Evolutionary conservation across 176 grass and related monocot genomes (phyloP), one percentile per base, ranked within the genome.

Genomic region (Cenchrus purpureus): DNA sequence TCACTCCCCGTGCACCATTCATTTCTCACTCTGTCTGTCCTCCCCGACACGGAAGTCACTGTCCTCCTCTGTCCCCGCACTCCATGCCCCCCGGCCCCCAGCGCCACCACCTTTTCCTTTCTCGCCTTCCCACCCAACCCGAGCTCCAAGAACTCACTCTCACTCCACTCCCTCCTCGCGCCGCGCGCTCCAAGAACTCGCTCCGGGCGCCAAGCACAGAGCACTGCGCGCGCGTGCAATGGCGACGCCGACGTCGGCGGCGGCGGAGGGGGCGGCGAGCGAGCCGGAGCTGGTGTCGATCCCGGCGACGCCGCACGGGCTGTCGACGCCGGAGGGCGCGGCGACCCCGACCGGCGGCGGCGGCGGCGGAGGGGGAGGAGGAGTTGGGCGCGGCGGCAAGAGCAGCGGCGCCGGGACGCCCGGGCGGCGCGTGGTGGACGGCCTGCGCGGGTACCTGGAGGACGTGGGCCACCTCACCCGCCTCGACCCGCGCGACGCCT

Each of bases 391-490:
- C 48, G 50, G 40, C 3, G 61, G 89, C 76, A 60, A 83, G 60
- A 85, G 32, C 37, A 12, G 10, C 10, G 89, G 22, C 37, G 72
- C 79, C 57, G 95, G 90, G 12, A 94, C 93, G 62, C 96, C 96
- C n/a, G 86, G 87, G 80, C 91, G 92, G 55, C 82, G 96, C 29
- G 87, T 98, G 65, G 86, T 91, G 82, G 93, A 93, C 12, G 94
- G 88, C 10, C 96, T 98, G 84, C 86, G 94, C 17, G 93, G 89
- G 1, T 98, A 98, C 93, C 92, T 98, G 19, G 96, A 98, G 88
- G 96, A 98, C 74, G 96, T 98, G 45, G 96, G 96, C 28, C 96
- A 98, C 90, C 91, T 98, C 16, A 95, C 96, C 11, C 88, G 90
- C 20, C 91, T 98, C 11, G 95, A 98, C 88, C 93, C 93, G 59